phyloP scores from a whole-genome alignment of 164 flowering plant genomes.

The Vitis cinerea region DNA sequence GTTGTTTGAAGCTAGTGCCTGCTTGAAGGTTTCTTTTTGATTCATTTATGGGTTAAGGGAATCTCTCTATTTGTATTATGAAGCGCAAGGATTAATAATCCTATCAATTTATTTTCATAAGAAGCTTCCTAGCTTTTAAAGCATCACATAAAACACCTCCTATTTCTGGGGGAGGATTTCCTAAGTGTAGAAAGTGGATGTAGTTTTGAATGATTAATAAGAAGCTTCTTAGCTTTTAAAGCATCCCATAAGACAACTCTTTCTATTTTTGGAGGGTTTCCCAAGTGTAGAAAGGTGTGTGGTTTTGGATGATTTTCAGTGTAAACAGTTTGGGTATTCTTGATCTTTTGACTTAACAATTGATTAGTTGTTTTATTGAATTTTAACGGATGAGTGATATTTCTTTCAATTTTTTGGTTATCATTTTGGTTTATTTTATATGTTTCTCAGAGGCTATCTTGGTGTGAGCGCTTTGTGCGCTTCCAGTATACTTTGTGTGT shows the following conservation, averaged over 20 bases:
- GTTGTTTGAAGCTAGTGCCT: neutral
- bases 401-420: neutral
- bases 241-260: too few relatives aligned
- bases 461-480: too few relatives aligned
- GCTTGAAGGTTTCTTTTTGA: neutral
- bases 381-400: neutral
- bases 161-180: neutral
- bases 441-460: too few relatives aligned
- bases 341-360: too few relatives aligned
- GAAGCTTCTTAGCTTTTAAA: neutral
- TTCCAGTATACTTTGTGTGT: too few relatives aligned
- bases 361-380: too few relatives aligned
- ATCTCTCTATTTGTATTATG: neutral
- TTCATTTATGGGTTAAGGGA: neutral
- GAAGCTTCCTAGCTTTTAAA: neutral
- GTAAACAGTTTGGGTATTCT: too few relatives aligned
- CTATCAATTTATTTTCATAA: neutral
- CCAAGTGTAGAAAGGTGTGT: too few relatives aligned
- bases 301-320: too few relatives aligned
- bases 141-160: neutral
- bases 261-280: neutral
- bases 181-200: neutral
- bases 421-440: too few relatives aligned
- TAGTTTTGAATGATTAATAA: neutral
- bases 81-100: neutral